These are phyloP conservation scores for Thalassiosira hispida DNA, from an alignment of 352 stramenopile species.

Conservation along the genomic window DNA sequence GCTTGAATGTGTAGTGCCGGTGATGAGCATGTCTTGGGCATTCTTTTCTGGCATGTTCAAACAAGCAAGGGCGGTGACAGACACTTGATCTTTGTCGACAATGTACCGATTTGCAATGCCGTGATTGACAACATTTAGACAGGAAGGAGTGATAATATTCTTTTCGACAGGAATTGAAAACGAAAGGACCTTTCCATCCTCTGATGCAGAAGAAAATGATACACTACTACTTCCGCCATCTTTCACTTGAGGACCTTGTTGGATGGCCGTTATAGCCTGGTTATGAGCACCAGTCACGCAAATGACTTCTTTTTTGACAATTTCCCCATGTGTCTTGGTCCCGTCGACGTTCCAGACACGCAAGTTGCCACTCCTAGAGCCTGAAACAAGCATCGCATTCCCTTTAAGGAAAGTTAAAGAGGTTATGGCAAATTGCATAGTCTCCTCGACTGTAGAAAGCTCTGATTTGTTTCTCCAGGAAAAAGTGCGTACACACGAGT, in stretches of 20 bases:
- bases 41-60: slow-evolving; percentile 1
- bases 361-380: slow-evolving; percentile 28
- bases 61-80: slow-evolving; percentile 16
- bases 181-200: slow-evolving; percentile 44
- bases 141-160: slow-evolving; percentile 20
- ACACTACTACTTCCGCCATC: slow-evolving; percentile 14
- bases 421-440: slow-evolving; percentile 21
- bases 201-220: slow-evolving; percentile 31
- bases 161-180: slow-evolving; percentile 25
- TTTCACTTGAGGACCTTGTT: slow-evolving; percentile 1
- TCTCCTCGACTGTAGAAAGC: slow-evolving; percentile 1
- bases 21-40: slow-evolving; percentile 5
- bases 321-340: slow-evolving; percentile 14
- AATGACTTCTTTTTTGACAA: slow-evolving; percentile 24
- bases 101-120: slow-evolving; percentile 30
- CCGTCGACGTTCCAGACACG: slow-evolving; percentile 35
- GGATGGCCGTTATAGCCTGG: slow-evolving; percentile 20
- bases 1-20: slow-evolving; percentile 13
- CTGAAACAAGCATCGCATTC: slow-evolving; percentile 29
- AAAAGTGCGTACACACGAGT: slow-evolving; percentile 35
- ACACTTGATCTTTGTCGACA: slow-evolving; percentile 5
- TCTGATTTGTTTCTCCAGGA: slow-evolving; percentile 19
- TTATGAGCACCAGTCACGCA: slow-evolving; percentile 34
- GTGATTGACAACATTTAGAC: slow-evolving; percentile 36
- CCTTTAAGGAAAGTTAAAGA: slow-evolving; percentile 32